phyloP scores from a whole-genome alignment of 1,139 yeast genomes.

The Diutina pseudorugosa region DNA sequence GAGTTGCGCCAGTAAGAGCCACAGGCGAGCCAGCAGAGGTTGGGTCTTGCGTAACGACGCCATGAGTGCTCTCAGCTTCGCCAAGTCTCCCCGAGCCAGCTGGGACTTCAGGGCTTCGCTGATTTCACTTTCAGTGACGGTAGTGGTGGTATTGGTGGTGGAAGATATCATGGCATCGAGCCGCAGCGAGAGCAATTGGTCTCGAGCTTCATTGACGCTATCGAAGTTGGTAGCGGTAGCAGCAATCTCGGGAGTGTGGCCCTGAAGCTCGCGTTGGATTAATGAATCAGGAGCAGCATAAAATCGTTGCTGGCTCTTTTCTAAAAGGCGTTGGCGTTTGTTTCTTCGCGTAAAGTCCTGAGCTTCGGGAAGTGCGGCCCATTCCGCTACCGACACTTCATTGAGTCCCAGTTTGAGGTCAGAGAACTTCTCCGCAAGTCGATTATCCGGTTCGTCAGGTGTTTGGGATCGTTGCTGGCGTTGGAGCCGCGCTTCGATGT shows the following conservation, averaged over 20 bases:
- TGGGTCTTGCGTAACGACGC: slow-evolving; percentile 59
- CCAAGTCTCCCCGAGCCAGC: slow-evolving; percentile 34
- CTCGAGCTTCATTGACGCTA: not conserved
- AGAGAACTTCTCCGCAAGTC: slow-evolving; percentile 13
- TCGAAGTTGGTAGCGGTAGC: not conserved
- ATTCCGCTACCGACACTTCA: slow-evolving; percentile 52
- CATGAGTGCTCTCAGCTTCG: slow-evolving; percentile 48
- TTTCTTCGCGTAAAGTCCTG: slow-evolving; percentile 77
- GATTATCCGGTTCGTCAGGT: slow-evolving; percentile 15
- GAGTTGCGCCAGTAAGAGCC: slow-evolving; percentile 80
- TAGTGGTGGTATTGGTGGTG: slow-evolving; percentile 14
- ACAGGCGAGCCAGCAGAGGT: slow-evolving; percentile 65
- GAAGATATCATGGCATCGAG: slow-evolving; percentile 6
- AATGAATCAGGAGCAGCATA: slow-evolving; percentile 80
- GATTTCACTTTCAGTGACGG: slow-evolving; percentile 11
- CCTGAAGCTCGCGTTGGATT: slow-evolving; percentile 11
- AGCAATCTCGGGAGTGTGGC: not conserved
- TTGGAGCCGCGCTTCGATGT: slow-evolving; percentile 47
- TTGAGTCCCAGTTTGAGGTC: slow-evolving; percentile 54
- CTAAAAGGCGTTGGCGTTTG: slow-evolving; percentile 55
- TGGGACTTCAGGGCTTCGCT: slow-evolving; percentile 2
- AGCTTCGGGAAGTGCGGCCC: slow-evolving; percentile 80
- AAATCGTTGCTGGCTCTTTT: slow-evolving; percentile 52
- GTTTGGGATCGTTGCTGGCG: slow-evolving; percentile 10
- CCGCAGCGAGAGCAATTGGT: slow-evolving; percentile 7